phyloP scores from a whole-genome alignment of 345 rosid species.

The Citrus reticulata region DNA sequence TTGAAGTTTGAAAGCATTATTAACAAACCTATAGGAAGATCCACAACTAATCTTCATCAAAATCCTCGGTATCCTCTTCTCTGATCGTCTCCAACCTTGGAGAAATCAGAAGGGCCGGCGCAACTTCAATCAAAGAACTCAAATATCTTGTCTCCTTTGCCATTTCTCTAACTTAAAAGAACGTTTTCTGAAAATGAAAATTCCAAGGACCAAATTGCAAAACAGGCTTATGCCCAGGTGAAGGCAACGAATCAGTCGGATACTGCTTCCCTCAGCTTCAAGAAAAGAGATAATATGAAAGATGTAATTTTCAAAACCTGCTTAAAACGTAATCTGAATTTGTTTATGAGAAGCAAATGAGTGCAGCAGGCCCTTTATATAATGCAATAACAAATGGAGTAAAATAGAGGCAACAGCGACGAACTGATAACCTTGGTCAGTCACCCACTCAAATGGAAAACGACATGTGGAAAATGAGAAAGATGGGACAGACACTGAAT shows the following conservation, averaged over 20 bases:
- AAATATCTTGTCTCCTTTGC: constrained; percentile 22
- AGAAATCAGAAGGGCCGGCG: constrained; percentile 30
- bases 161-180: constrained; percentile 8
- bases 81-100: constrained; percentile 42
- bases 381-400: background rate
- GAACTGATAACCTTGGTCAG: background rate
- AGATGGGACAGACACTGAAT: background rate
- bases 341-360: background rate
- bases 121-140: constrained; percentile 36
- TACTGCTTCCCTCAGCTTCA: background rate
- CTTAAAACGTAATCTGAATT: background rate
- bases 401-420: background rate
- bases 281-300: background rate
- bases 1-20: background rate
- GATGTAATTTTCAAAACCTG: background rate
- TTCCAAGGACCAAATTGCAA: background rate
- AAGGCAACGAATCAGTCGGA: background rate
- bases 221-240: background rate
- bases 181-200: background rate
- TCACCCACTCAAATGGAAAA: background rate
- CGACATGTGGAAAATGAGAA: constrained; percentile 10
- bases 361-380: background rate
- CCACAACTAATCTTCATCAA: constrained; percentile 7
- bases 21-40: background rate
- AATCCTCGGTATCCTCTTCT: constrained; percentile 38